phyloP scores from a whole-genome alignment of 2,329 filamentous ascomycete species.

The Penicillium sp. region DNA sequence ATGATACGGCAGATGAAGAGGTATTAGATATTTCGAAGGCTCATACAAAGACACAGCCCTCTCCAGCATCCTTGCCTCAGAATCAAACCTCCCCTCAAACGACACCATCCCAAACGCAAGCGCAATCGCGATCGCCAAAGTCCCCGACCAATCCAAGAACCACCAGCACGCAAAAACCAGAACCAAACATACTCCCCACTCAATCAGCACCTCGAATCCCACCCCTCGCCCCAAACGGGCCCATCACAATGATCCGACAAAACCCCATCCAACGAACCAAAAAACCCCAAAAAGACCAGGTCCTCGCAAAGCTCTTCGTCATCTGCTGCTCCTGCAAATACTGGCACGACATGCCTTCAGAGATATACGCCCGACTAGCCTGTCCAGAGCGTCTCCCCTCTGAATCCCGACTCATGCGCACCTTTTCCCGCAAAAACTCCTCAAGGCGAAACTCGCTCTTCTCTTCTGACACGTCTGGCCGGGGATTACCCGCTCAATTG shows the following conservation, averaged over 20 bases:
- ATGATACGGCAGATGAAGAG: constrained; percentile 39
- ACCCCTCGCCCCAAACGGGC: constrained; percentile 6
- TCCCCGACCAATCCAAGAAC: not conserved
- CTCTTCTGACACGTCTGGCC: constrained; percentile 1
- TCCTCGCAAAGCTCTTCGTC: constrained; percentile 45
- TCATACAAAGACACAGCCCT: not conserved
- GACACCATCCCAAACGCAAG: too few relatives aligned
- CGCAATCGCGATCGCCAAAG: too few relatives aligned
- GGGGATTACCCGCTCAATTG: not conserved
- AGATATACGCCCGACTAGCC: constrained; percentile 42
- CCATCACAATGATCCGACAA: constrained; percentile 12
- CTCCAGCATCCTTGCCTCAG: too few relatives aligned
- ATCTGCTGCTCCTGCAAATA: constrained; percentile 49
- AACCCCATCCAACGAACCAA: constrained; percentile 21
- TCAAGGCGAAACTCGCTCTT: constrained; percentile 10
- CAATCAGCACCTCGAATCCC: not conserved
- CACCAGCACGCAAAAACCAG: not conserved
- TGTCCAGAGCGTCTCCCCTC: constrained; percentile 25
- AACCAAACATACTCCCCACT: not conserved
- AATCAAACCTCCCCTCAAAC: not conserved
- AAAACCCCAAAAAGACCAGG: constrained; percentile 19
- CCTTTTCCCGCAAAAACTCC: constrained; percentile 10
- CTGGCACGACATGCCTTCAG: constrained; percentile 49
- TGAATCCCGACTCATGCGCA: constrained; percentile 8
- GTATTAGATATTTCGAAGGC: constrained; percentile 18